Evolutionary conservation across 2,329 filamentous ascomycete species (phyloP).

Genomic region (Beauveria scarabaeidicola): DNA sequence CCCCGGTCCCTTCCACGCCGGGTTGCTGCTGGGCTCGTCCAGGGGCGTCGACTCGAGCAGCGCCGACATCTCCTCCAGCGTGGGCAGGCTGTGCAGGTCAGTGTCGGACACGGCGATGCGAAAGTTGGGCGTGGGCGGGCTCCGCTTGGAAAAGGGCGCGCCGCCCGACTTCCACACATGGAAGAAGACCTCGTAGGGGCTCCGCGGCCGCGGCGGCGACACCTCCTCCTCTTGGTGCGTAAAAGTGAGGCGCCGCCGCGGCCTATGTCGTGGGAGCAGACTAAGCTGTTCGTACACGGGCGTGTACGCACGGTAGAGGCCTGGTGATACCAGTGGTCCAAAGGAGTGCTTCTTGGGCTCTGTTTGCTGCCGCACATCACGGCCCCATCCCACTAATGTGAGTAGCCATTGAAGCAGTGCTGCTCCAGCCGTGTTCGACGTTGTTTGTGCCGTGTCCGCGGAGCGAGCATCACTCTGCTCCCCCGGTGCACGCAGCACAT

Average conservation of each 20-base stretch:
- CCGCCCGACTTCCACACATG: constrained; percentile 66
- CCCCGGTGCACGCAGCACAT: constrained; percentile 60
- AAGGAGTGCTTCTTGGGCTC: constrained; percentile 23
- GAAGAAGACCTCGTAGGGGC: constrained; percentile 66
- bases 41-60: constrained; percentile 68
- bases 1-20: constrained; percentile 29
- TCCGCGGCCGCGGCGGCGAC: constrained; percentile 19
- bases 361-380: constrained; percentile 13
- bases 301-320: constrained; percentile 57
- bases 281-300: constrained; percentile 70
- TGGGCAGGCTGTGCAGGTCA: constrained; percentile 61
- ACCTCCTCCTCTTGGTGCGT: neutral
- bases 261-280: constrained; percentile 64
- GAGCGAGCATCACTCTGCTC: neutral
- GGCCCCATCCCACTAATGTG: constrained; percentile 31
- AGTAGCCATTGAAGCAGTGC: constrained; percentile 46
- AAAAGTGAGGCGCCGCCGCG: constrained; percentile 23
- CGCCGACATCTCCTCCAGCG: constrained; percentile 59
- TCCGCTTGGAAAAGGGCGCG: constrained; percentile 66
- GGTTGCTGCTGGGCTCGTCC: constrained; percentile 41
- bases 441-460: neutral
- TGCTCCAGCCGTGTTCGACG: constrained; percentile 19
- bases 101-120: constrained; percentile 76
- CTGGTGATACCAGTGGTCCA: constrained; percentile 53
- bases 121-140: constrained; percentile 72